These are phyloP conservation scores for Bipolaris gigantea DNA, from an alignment of 2,329 filamentous ascomycete genomes.

Conservation along the genomic window DNA sequence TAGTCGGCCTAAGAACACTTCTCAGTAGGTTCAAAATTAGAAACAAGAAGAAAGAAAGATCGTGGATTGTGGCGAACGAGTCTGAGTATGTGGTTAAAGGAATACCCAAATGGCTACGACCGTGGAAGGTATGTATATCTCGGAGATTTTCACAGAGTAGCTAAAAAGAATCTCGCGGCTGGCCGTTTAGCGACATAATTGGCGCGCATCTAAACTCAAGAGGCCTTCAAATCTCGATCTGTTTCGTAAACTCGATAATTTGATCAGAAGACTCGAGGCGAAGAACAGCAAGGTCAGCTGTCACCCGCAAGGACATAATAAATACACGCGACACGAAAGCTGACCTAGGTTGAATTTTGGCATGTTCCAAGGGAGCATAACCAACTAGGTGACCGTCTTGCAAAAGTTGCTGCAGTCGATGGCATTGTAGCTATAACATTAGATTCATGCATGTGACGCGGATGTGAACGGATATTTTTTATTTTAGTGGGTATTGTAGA, in stretches of 20 bases:
- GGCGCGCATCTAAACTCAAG: not conserved
- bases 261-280: not conserved
- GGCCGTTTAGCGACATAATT: not conserved
- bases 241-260: not conserved
- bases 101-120: constrained; percentile 16
- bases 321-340: not conserved
- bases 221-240: not conserved
- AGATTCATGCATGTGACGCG: too few species aligned
- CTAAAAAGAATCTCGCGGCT: not conserved
- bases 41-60: not conserved
- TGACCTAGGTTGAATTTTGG: not conserved
- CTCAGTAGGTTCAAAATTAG: not conserved
- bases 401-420: constrained; percentile 10
- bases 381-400: constrained; percentile 15
- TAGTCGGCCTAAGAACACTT: constrained; percentile 8
- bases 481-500: too few species aligned
- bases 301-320: not conserved
- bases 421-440: too few species aligned
- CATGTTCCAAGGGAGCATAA: constrained; percentile 1
- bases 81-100: constrained; percentile 19
- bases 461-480: too few species aligned
- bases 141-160: too few species aligned
- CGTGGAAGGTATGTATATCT: constrained; percentile 7
- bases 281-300: not conserved
- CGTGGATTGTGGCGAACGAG: constrained; percentile 15